Evolutionary conservation across 1,284 basidiomycete species (phyloP), one percentile per base, ranked within the genome.

Genomic region (Naganishia liquefaciens): DNA sequence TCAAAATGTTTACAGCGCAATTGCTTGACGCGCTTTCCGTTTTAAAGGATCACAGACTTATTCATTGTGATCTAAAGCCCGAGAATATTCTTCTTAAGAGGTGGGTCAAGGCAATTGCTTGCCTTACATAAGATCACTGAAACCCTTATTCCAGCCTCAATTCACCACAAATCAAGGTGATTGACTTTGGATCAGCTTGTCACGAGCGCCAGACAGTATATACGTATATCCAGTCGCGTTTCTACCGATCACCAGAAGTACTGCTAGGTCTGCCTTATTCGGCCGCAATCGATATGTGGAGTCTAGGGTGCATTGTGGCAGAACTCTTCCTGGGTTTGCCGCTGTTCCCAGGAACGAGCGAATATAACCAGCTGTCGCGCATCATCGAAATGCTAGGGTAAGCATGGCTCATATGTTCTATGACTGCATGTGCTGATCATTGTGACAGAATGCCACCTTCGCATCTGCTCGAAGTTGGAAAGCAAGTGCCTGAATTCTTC

Each of bases 321-420:
- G 95, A 99, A 78, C 85, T 99, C 39, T 99, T 98, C 84, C 83
- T 98, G 46, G 96, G 95, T 6, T 78, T 99, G 58, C 95, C 95
- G 19, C 82, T 99, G 39, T 99, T 99, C 81, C 95, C 95, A 1
- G 96, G 95, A 27, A 98, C 96, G 25, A 95, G 92, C 82, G 96
- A 99, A 80, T 99, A 97, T 80, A 99, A 99, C 80, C 95, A 99
- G 77, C 85, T 98, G 62, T 93, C 91, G 43, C 84, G 95, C 60
- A 98, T 99, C 69, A 88, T 96, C 47, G 95, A 98, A 75, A 98
- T 99, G 94, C 86, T 99, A 39, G 95, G 95, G 91, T 93, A 77
- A 58, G 88, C 82, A 37, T 21, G 27, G n/a, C 9, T 43, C 43
- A 54, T 15, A 40, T 40, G 3, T 21, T 10, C 27, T 5, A 61